Conservation (phyloP, 371 early-diverging fungal genomes). For the Mucor mucedo region DNA sequence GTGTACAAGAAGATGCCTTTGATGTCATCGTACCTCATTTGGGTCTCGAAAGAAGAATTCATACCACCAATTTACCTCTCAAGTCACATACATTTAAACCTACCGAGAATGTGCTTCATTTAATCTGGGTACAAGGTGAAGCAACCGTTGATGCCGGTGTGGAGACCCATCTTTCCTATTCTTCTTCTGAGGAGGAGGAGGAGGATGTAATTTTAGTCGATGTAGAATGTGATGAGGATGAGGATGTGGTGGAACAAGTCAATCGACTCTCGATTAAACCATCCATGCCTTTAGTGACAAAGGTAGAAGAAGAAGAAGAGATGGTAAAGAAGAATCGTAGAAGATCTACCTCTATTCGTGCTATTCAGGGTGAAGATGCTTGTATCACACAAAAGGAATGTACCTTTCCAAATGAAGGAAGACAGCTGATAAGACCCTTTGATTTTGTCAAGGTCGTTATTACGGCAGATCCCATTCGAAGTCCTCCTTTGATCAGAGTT, state of each 20-base stretch:
- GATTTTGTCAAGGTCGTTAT: conserved; percentile 67
- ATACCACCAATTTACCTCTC: conserved; percentile 49
- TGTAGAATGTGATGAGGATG: neutral
- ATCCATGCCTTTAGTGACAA: neutral
- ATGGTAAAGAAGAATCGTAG: conserved; percentile 24
- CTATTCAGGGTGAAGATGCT: conserved; percentile 42
- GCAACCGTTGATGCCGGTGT: conserved; percentile 29
- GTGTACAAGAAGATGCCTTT: conserved; percentile 55
- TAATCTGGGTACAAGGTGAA: conserved; percentile 56
- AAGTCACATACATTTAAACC: conserved; percentile 45
- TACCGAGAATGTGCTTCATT: conserved; percentile 43
- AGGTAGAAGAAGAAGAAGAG: neutral
- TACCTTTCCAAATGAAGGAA: conserved; percentile 41
- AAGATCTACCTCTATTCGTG: conserved; percentile 45
- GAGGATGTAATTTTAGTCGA: conserved; percentile 9
- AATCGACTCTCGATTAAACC: conserved; percentile 21
- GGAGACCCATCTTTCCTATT: neutral
- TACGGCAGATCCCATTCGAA: conserved; percentile 62
- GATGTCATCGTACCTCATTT: conserved; percentile 67
- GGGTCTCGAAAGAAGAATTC: conserved; percentile 64
- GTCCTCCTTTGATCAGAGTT: conserved; percentile 72
- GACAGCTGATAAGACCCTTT: conserved; percentile 67
- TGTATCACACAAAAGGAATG: conserved; percentile 39
- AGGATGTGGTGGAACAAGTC: neutral
- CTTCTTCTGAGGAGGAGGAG: conserved; percentile 1